Conservation (phyloP, 441 rosid species). For the Viola pubescens region DNA sequence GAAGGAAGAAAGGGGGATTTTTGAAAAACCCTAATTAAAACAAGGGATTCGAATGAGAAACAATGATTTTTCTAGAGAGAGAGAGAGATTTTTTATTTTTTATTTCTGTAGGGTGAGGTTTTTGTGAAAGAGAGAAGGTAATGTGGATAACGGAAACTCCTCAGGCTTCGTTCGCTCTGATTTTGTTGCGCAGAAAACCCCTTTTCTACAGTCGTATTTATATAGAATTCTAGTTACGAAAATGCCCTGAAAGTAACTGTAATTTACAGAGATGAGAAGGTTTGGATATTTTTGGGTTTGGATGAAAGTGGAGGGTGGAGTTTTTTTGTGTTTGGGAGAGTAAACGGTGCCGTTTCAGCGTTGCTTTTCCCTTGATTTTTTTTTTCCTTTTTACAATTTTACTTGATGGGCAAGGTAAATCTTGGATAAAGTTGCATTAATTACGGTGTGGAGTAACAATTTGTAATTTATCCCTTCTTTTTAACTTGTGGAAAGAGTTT, state of each 20-base stretch:
- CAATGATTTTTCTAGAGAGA: constrained; percentile 12
- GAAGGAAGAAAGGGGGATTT: not conserved
- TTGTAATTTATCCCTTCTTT: too few species aligned
- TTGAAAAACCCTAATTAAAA: constrained; percentile 6
- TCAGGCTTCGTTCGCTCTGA: constrained; percentile 44
- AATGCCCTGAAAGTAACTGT: not conserved
- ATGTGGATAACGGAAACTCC: constrained; percentile 67
- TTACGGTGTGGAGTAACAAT: too few species aligned
- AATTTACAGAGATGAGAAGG: constrained; percentile 3
- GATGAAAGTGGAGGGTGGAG: not conserved
- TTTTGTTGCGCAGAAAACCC: not conserved
- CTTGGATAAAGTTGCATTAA: too few species aligned
- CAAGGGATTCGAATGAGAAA: not conserved
- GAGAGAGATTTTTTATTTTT: constrained; percentile 3
- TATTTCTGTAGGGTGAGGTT: constrained; percentile 12
- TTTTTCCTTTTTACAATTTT: not conserved
- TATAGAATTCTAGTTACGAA: not conserved
- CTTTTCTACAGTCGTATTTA: not conserved
- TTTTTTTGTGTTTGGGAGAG: too few species aligned
- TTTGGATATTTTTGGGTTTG: not conserved
- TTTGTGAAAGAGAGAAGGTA: not conserved
- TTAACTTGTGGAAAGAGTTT: too few species aligned
- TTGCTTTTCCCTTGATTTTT: too few species aligned
- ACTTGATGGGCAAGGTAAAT: too few species aligned
- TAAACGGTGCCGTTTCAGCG: not conserved